phyloP scores from a whole-genome alignment of 805 yeast species.

The Candida vaughaniae region DNA sequence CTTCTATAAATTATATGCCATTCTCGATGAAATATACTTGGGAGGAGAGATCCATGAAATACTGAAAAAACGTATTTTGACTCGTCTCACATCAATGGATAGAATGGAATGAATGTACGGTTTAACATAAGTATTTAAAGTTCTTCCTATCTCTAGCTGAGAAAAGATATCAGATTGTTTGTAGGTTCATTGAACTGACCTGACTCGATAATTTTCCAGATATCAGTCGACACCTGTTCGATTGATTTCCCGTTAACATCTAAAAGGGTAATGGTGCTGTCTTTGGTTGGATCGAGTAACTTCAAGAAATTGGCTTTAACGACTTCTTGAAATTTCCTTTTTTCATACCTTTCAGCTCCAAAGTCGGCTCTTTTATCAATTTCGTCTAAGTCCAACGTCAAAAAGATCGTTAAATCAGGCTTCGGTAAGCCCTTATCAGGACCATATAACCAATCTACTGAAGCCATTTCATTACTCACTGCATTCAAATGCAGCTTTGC shows the following conservation, averaged over 20 bases:
- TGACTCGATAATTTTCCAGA: slow-evolving; percentile 38
- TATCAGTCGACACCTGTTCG: slow-evolving; percentile 49
- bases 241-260: slow-evolving; percentile 60
- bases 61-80: slow-evolving; percentile 64
- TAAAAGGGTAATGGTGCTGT: slow-evolving; percentile 39
- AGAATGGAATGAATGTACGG: slow-evolving; percentile 44
- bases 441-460: slow-evolving; percentile 70
- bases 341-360: slow-evolving; percentile 94
- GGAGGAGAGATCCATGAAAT: slow-evolving; percentile 93
- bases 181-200: slow-evolving; percentile 5
- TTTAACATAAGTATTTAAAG: too few relatives aligned
- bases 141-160: too few relatives aligned
- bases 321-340: slow-evolving; percentile 63
- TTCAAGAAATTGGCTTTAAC: slow-evolving; percentile 62
- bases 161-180: too few relatives aligned
- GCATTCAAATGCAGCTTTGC: slow-evolving; percentile 56
- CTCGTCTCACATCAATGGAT: slow-evolving; percentile 65
- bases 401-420: slow-evolving; percentile 82
- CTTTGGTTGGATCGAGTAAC: slow-evolving; percentile 33
- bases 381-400: slow-evolving; percentile 54
- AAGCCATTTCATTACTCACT: slow-evolving; percentile 25
- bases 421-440: slow-evolving; percentile 84
- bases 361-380: slow-evolving; percentile 65
- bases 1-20: slow-evolving; percentile 78
- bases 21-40: slow-evolving; percentile 81